Conservation (phyloP, 768 basidiomycete species). For the Lactarius deliciosus region DNA sequence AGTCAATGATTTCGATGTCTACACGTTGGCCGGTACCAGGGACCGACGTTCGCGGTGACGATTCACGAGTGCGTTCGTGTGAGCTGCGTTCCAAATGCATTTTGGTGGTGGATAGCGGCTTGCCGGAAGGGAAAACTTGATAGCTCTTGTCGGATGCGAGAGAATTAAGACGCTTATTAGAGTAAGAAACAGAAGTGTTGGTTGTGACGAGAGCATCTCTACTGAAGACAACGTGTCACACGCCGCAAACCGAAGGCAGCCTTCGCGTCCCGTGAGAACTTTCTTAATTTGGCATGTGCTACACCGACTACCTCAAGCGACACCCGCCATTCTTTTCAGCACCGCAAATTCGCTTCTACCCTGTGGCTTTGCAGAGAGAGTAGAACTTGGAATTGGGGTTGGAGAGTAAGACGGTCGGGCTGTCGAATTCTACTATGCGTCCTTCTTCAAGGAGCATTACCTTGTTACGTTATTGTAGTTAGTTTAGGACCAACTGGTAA, state of each 20-base stretch:
- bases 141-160: slow-evolving; percentile 47
- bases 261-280: slow-evolving; percentile 7
- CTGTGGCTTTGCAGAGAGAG: slow-evolving; percentile 67
- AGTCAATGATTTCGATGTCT: slow-evolving; percentile 94
- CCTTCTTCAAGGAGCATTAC: slow-evolving; percentile 80
- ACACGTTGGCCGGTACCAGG: slow-evolving; percentile 75
- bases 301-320: background rate
- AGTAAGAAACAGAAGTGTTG: slow-evolving; percentile 21
- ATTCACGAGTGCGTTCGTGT: slow-evolving; percentile 86
- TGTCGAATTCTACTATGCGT: slow-evolving; percentile 73
- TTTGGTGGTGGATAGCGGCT: slow-evolving; percentile 71
- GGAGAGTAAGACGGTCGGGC: slow-evolving; percentile 54
- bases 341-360: slow-evolving; percentile 69
- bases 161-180: slow-evolving; percentile 33
- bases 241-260: background rate
- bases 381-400: slow-evolving; percentile 63
- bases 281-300: slow-evolving; percentile 1
- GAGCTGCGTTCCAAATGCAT: slow-evolving; percentile 95
- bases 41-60: slow-evolving; percentile 89
- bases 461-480: slow-evolving; percentile 37
- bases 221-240: slow-evolving; percentile 7
- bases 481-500: slow-evolving; percentile 15
- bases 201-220: slow-evolving; percentile 21
- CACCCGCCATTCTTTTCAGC: slow-evolving; percentile 65
- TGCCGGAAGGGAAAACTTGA: slow-evolving; percentile 83